Evolutionary conservation across 2,329 filamentous ascomycete genomes (phyloP), one percentile per base, ranked within the genome.

Genomic region (Pseudogymnoascus sp.): DNA sequence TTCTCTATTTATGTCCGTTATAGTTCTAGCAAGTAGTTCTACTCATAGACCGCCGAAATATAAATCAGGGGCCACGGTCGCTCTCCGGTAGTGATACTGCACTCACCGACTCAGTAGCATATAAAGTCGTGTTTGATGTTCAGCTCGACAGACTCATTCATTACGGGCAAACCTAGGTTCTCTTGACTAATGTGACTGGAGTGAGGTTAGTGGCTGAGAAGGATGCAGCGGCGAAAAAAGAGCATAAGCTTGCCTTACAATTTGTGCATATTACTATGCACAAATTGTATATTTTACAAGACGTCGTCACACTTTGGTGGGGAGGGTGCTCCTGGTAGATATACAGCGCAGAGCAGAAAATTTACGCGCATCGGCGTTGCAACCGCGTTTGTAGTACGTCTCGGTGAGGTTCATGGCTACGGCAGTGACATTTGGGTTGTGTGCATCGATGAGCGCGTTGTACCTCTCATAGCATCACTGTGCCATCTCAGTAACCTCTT

Each of bases 401-500:
- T 52, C 45, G 2, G 45, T 26, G 45, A 52, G 26, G 26, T 52
- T 52, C 26, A 52, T 52, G 5, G 45, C 45, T 1, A 26, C 45
- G 1, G 45, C 45, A 4, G 45, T 26, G 10, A 52, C 7, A 2
- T 52, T 10, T 4, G 45, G 45, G n/a, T 31, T 52, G 5, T 52
- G 45, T 19, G 26, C 26, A 23, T 52, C 45, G 16, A 31, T 14
- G 4, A 31, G 26, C 26, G n/a, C 26, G n/a, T 19, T 52, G 26
- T 52, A 52, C 6, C 45, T 26, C n/a, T 52, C 10, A 16, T 52
- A 52, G 8, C 45, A 52, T 3, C 45, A 26, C n/a, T 52, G 26
- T 7, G 45, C 45, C 26, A 52, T 52, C 7, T 52, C 45, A 6
- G 26, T 52, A 11, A 62, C 63, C 52, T 67, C n/a, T 8, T 59